A percentile compares a stretch with the other conserved stretches of the same genome.
Conservation (phyloP, 768 basidiomycete species). For the Tylopilus vinaceipallidus region DNA sequence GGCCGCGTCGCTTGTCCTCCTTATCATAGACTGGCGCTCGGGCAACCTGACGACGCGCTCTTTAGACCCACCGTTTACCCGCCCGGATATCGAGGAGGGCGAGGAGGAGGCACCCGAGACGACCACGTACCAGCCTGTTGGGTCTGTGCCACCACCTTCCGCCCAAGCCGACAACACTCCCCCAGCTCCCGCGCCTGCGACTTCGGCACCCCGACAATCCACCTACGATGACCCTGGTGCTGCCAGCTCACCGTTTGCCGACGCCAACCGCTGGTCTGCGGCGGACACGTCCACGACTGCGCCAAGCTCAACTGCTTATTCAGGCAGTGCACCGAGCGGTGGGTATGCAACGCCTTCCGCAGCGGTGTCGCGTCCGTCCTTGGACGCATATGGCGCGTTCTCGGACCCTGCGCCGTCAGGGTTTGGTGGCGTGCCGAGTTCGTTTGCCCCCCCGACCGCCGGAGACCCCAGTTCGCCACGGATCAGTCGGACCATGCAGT, state of each 20-base stretch:
- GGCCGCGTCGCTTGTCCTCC: slow-evolving; percentile 63
- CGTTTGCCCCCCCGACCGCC: slow-evolving; percentile 34
- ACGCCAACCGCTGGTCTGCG: slow-evolving; percentile 48
- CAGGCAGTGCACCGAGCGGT: slow-evolving; percentile 21
- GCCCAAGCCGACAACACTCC: slow-evolving; percentile 22
- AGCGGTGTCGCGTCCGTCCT: slow-evolving; percentile 55
- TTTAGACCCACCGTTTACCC: slow-evolving; percentile 76
- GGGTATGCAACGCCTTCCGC: slow-evolving; percentile 33
- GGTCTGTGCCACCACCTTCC: slow-evolving; percentile 33
- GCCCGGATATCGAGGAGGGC: slow-evolving; percentile 51
- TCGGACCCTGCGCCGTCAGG: slow-evolving; percentile 83
- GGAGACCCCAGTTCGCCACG: slow-evolving; percentile 39
- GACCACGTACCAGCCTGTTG: slow-evolving; percentile 45
- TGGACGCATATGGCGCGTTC: slow-evolving; percentile 91
- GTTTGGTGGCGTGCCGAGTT: slow-evolving; percentile 47
- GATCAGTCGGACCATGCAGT: slow-evolving; percentile 90
- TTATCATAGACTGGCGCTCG: slow-evolving; percentile 75
- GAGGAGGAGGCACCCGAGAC: slow-evolving; percentile 55
- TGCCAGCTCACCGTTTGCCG: slow-evolving; percentile 46
- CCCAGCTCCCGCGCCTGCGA: slow-evolving; percentile 10
- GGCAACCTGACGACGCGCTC: slow-evolving; percentile 49
- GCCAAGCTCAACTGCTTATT: slow-evolving; percentile 23
- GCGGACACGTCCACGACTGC: slow-evolving; percentile 28
- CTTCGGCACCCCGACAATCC: slow-evolving; percentile 20
- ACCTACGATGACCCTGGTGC: slow-evolving; percentile 24